These are phyloP conservation scores for Nakazawaea populi DNA, from an alignment of 805 yeast species.

Conservation along the genomic window DNA sequence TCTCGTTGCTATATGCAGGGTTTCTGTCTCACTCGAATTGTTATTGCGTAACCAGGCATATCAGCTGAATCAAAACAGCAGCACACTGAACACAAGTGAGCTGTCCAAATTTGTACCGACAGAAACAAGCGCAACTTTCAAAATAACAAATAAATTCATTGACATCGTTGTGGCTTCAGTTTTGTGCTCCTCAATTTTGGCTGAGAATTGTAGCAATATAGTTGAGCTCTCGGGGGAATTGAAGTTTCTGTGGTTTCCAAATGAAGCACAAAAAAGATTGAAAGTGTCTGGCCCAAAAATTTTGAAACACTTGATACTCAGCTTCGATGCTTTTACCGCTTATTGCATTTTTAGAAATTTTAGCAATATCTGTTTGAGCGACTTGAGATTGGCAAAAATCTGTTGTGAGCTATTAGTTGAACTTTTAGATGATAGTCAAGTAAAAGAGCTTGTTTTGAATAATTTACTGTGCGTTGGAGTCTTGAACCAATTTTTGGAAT, in stretches of 20 bases:
- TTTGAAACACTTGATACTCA: constrained; percentile 15
- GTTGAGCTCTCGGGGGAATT: not conserved
- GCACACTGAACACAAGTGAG: no score
- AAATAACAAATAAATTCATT: constrained; percentile 19
- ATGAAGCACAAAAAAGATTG: not conserved
- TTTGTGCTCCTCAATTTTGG: constrained; percentile 16
- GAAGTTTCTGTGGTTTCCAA: not conserved
- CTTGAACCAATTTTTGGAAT: constrained; percentile 25
- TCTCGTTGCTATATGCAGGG: no score
- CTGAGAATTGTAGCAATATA: constrained; percentile 13
- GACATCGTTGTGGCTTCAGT: constrained; percentile 17
- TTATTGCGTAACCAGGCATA: no score
- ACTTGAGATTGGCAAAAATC: constrained; percentile 23
- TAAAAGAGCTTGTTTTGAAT: constrained; percentile 11
- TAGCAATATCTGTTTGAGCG: constrained; percentile 24
- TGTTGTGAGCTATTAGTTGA: constrained; percentile 19
- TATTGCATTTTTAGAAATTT: constrained; percentile 33
- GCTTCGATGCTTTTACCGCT: constrained; percentile 31
- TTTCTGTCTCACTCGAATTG: no score
- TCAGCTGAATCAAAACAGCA: no score
- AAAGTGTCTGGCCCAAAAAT: constrained; percentile 16
- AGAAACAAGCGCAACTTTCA: constrained; percentile 18
- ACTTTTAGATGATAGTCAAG: constrained; percentile 12
- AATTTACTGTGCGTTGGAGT: constrained; percentile 17
- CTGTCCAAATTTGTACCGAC: not conserved